phyloP scores from a whole-genome alignment of 352 stramenopile genomes.

The Phytophthora fragariae region DNA sequence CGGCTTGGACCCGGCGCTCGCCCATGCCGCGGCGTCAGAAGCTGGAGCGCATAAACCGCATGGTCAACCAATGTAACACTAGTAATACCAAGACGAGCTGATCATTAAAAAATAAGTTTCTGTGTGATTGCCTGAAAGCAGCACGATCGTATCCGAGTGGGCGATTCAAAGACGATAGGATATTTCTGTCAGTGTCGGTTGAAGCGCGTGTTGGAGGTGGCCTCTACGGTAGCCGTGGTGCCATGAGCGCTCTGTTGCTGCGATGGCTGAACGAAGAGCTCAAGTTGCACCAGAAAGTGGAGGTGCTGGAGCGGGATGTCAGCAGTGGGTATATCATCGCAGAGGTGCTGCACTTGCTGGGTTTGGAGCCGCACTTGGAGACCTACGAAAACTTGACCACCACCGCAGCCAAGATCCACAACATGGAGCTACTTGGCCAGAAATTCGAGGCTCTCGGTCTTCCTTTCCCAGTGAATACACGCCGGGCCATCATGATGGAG shows the following conservation, averaged over 20 bases:
- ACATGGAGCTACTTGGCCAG: constrained; percentile 63
- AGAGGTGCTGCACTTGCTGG: constrained; percentile 61
- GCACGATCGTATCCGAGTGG: too few relatives aligned
- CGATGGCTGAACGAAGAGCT: constrained; percentile 79
- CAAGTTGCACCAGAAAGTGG: constrained; percentile 51
- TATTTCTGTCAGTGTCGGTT: constrained; percentile 46
- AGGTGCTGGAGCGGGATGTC: constrained; percentile 64
- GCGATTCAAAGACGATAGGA: not conserved
- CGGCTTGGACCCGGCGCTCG: constrained; percentile 62
- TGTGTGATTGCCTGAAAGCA: constrained; percentile 3
- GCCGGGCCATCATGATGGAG: constrained; percentile 74
- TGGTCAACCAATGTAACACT: constrained; percentile 67
- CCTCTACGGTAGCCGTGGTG: not conserved
- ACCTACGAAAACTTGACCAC: constrained; percentile 50
- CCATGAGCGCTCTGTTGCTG: constrained; percentile 68
- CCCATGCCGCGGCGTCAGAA: constrained; percentile 67
- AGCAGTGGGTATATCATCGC: constrained; percentile 78
- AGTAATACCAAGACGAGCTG: constrained; percentile 44
- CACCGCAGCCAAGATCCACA: constrained; percentile 54
- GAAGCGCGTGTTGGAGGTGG: not conserved
- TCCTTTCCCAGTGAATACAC: constrained; percentile 50
- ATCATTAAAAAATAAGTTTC: constrained; percentile 7
- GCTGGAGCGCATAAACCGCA: constrained; percentile 71
- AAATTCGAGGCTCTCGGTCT: constrained; percentile 51
- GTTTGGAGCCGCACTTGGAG: constrained; percentile 56